Percentiles rank a stretch among this genome's conserved stretches.
These are phyloP conservation scores for Colletotrichum neosansevieriae DNA, from an alignment of 2,329 filamentous ascomycete genomes.

Conservation along the genomic window DNA sequence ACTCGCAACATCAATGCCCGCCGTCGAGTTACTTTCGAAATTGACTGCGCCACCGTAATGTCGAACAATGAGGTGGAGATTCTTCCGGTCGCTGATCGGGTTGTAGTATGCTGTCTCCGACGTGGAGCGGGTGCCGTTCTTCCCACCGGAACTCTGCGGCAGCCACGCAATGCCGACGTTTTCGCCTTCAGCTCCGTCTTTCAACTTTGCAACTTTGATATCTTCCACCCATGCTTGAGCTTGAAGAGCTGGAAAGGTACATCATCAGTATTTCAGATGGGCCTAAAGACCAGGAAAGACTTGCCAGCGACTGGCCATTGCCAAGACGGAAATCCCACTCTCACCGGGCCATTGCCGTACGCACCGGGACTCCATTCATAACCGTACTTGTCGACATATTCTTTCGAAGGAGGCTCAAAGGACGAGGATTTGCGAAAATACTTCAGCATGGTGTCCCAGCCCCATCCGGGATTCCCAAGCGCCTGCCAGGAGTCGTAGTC, in stretches of 20 bases:
- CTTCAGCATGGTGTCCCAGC: conserved; percentile 49
- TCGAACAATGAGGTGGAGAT: conserved; percentile 42
- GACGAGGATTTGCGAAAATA: conserved; percentile 48
- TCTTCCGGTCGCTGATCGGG: conserved; percentile 38
- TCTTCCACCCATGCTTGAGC: conserved; percentile 41
- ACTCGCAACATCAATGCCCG: conserved; percentile 46
- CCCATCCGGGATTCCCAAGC: conserved; percentile 53
- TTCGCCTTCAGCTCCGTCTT: conserved; percentile 43
- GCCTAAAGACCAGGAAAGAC: background rate
- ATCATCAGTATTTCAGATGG: background rate
- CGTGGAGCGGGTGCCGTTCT: conserved; percentile 41
- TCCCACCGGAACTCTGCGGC: conserved; percentile 42
- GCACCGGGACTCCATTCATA: conserved; percentile 16
- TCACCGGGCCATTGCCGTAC: conserved; percentile 41
- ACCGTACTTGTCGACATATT: conserved; percentile 30
- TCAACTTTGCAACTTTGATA: conserved; percentile 32
- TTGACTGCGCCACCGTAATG: conserved; percentile 43
- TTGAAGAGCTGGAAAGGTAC: conserved; percentile 20
- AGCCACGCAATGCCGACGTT: conserved; percentile 45
- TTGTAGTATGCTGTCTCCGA: conserved; percentile 43
- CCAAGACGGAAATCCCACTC: conserved; percentile 44
- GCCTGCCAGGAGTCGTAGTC: conserved; percentile 53
- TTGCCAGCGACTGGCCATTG: conserved; percentile 44
- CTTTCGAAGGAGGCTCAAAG: conserved; percentile 40
- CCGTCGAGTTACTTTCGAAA: conserved; percentile 51